These are phyloP conservation scores for Galeopsis tetrahit DNA, from an alignment of 257 asterid genomes.

Conservation along the genomic window DNA sequence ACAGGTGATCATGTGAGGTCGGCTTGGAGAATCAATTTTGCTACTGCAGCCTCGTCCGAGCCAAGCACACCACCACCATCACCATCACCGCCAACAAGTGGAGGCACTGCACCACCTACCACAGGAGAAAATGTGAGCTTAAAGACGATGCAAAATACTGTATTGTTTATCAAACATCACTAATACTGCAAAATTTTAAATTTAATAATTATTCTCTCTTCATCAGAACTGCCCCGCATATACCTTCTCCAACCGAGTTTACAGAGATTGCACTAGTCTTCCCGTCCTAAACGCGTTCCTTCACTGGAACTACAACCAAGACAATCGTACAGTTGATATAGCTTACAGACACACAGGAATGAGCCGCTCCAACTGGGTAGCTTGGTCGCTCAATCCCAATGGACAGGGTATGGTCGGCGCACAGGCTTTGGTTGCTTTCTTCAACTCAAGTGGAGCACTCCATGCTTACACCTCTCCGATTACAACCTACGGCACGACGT, in stretches of 20 bases:
- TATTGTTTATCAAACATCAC: too few relatives aligned
- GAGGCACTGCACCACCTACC: background rate
- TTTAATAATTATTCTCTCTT: background rate
- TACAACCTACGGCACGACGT: background rate
- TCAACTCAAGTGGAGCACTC: conserved; percentile 36
- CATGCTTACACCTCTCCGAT: conserved; percentile 62
- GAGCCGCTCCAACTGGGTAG: conserved; percentile 57
- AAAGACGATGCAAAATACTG: too few relatives aligned
- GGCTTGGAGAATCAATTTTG: conserved; percentile 54
- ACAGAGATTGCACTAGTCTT: conserved; percentile 45
- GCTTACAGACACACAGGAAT: conserved; percentile 65
- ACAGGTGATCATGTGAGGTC: conserved; percentile 40
- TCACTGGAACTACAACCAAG: conserved; percentile 64
- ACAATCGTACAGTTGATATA: conserved; percentile 55
- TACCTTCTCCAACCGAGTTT: conserved; percentile 41
- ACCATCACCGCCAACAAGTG: too few relatives aligned
- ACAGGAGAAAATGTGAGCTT: conserved; percentile 5
- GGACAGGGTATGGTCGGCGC: conserved; percentile 53
- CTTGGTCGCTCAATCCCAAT: conserved; percentile 62
- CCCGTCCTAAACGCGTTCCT: conserved; percentile 62
- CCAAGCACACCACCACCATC: background rate
- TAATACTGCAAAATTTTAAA: too few relatives aligned
- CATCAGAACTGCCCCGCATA: conserved; percentile 36
- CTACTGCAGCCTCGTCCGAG: conserved; percentile 28
- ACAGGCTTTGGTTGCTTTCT: conserved; percentile 64